phyloP scores from a whole-genome alignment of 1,139 yeast species.

The Magnusiomyces magnusii region DNA sequence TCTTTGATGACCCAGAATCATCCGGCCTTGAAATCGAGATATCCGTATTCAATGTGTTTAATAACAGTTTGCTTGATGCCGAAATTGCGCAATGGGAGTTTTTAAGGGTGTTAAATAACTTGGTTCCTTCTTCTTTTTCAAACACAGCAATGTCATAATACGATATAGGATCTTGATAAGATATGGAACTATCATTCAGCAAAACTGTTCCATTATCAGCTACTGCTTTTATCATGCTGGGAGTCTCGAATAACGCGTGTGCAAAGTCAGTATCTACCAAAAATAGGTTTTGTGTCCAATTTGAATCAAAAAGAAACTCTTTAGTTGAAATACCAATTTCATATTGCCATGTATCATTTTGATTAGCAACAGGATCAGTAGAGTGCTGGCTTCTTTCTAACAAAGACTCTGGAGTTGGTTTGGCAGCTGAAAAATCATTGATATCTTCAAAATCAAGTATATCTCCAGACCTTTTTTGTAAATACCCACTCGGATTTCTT shows the following conservation, averaged over 20 bases:
- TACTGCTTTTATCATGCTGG: conserved; percentile 39
- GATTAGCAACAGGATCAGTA: not conserved
- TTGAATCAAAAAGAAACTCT: conserved; percentile 65
- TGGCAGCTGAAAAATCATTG: not conserved
- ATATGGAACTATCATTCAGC: conserved; percentile 13
- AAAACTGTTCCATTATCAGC: not conserved
- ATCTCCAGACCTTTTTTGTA: not conserved
- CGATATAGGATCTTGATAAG: conserved; percentile 43
- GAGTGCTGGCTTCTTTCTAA: not conserved
- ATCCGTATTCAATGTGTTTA: conserved; percentile 33
- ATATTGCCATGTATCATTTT: conserved; percentile 37
- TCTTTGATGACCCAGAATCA: conserved; percentile 42
- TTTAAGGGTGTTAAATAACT: conserved; percentile 31
- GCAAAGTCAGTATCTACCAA: conserved; percentile 68
- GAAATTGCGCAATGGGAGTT: conserved; percentile 70
- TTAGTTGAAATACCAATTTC: conserved; percentile 64
- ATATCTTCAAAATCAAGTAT: not conserved
- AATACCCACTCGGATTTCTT: not conserved
- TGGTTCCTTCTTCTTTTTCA: conserved; percentile 33
- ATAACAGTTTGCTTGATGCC: conserved; percentile 32
- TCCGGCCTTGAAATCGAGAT: conserved; percentile 45
- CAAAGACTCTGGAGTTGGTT: not conserved
- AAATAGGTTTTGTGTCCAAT: conserved; percentile 48
- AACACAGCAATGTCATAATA: conserved; percentile 33
- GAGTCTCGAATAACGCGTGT: conserved; percentile 62